A percentile compares a stretch with the other conserved stretches of the same genome.
Conservation (phyloP, 805 yeast genomes). For the Saccharomycopsis fermentans region DNA sequence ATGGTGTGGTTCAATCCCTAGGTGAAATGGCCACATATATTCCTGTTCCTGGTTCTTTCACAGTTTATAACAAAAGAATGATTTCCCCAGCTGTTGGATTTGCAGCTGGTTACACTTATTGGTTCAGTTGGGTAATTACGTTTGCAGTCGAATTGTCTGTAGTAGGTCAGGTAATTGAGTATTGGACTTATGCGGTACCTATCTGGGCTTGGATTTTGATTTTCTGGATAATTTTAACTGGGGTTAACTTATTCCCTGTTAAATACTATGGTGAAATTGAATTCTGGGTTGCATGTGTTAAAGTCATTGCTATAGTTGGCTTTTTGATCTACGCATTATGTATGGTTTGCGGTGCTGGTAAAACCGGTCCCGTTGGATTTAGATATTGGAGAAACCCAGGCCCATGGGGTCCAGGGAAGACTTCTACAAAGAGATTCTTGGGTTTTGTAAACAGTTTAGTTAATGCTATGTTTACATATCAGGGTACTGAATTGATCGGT, state of each 20-base stretch:
- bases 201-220: slow-evolving; percentile 54
- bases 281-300: slow-evolving; percentile 45
- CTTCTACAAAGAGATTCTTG: slow-evolving; percentile 36
- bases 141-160: slow-evolving; percentile 52
- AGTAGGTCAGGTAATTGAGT: slow-evolving; percentile 42
- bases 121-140: slow-evolving; percentile 67
- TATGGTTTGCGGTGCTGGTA: slow-evolving; percentile 49
- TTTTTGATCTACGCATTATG: slow-evolving; percentile 43
- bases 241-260: slow-evolving; percentile 44
- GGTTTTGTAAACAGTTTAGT: slow-evolving; percentile 44
- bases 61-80: slow-evolving; percentile 52
- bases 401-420: slow-evolving; percentile 52
- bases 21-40: slow-evolving; percentile 71
- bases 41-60: slow-evolving; percentile 51
- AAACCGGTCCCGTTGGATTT: slow-evolving; percentile 48
- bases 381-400: slow-evolving; percentile 61
- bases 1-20: slow-evolving; percentile 50
- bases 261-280: slow-evolving; percentile 47
- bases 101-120: slow-evolving; percentile 59
- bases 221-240: slow-evolving; percentile 37
- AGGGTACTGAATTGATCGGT: slow-evolving; percentile 72
- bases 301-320: slow-evolving; percentile 45
- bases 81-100: slow-evolving; percentile 57
- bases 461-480: slow-evolving; percentile 66
- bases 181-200: slow-evolving; percentile 45